Evolutionary conservation across 176 grass and related monocot species (phyloP), one percentile per base, ranked within the genome.

Genomic region (Elaeis guineensis): DNA sequence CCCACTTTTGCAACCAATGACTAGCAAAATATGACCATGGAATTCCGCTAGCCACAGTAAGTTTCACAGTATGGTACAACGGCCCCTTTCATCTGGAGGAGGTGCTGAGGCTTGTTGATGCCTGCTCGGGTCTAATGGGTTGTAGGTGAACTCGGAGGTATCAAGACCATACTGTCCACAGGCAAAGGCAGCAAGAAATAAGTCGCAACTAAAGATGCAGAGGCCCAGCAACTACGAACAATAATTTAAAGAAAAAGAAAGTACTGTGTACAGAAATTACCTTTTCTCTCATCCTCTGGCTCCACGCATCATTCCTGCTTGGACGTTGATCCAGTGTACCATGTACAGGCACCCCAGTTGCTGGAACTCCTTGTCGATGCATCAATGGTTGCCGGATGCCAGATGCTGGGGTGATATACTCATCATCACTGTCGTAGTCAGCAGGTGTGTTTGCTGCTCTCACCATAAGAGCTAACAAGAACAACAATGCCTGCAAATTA

Each of bases 251-350:
- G 14, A 12, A 12, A 3, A 12, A 1, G 11, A 44, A 26, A 26
- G 25, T 3, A 26, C 32, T 44, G 35, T 44, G 8, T 6, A 11
- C 16, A 30, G 53, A 28, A 15, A 50, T 17, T 90, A 96, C 92
- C 87, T 97, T 97, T 66, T 97, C 92, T 39, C 92, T 83, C 87
- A 97, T 97, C 69, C 87, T 80, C 68, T 97, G 92, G 78, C 92
- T 91, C 92, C 92, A 97, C 0, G 84, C 87, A 79, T 88, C 92
- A 17, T 75, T 80, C 69, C 84, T 78, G 70, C 72, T 83, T 23
- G 87, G 61, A 15, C 81, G 87, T 61, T 90, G 83, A 66, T 97
- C 92, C 67, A 97, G 78, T 63, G 78, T 80, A 44, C 35, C 35
- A 48, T 80, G 74, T 50, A 83, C 87, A 4, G 87, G 92, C 60